Base-by-base conservation (phyloP, 495 filamentous ascomycete genomes). In the Sordaria brevicollis region DNA sequence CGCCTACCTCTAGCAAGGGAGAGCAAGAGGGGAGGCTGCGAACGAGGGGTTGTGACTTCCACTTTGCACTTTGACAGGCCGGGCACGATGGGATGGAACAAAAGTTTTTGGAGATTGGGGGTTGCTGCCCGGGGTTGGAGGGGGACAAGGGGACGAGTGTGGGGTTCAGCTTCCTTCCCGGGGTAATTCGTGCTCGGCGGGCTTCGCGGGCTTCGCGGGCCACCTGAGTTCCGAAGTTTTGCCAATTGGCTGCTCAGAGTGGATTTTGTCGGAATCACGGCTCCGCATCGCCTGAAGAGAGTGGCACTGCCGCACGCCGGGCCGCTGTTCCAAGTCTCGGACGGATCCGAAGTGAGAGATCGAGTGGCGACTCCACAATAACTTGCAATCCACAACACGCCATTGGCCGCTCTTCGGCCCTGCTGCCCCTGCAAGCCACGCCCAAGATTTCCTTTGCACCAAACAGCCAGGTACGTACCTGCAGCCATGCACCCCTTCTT, bases 251-350 rank as follows among this genome's bases (percentile, higher is more conserved):
- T 62, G 49, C 1, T 0, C 49, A 62, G 10, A 17, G 49, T 62
- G 72, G 66, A 35, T 10, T 25, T 57, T 57, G 65, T 73, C 77
- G 77, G 77, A 78, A 79, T 67, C 65, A 71, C 73, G 67, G 73
- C 76, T 79, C 77, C 77, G 77, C 76, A 75, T 78, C 76, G 75
- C 77, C 76, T 76, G 76, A 72, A 75, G 68, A 31, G 72, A 76
- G 72, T 75, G 76, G 77, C 72, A 69, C 77, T 73, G 70, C 68
- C 69, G 75, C 70, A 72, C 76, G 69, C 21, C 77, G 77, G 77
- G 67, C 77, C 77, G 77, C 77, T 39, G 70, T 79, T 79, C 77
- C 77, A 71, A 74, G 68, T 65, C 70, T 73, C 73, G 72, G 71
- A 68, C 71, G 71, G 67, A 35, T 69, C 49, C 49, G 49, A 62